Conservation (phyloP, 768 basidiomycete genomes). For the Crepidotus variabilis region DNA sequence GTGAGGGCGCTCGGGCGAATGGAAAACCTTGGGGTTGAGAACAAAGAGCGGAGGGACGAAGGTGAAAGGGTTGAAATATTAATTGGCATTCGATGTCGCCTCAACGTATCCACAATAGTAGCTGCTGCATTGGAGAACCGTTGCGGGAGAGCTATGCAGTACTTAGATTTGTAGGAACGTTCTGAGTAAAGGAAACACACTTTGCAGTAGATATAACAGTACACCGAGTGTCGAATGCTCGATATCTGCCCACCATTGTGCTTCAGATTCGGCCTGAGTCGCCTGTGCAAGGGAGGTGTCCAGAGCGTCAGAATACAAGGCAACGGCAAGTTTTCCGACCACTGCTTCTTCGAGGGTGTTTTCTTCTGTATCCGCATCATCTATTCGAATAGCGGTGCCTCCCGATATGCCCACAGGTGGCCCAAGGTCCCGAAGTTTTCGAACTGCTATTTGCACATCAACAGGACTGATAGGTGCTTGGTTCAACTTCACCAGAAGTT, state of each 20-base stretch:
- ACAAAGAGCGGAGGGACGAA: constrained; percentile 43
- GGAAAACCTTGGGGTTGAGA: constrained; percentile 36
- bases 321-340: not conserved
- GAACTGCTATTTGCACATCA: not conserved
- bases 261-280: constrained; percentile 65
- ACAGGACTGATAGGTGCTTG: not conserved
- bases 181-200: constrained; percentile 38
- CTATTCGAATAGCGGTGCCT: constrained; percentile 2
- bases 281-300: constrained; percentile 66
- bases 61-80: constrained; percentile 43
- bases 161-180: constrained; percentile 10
- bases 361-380: not conserved
- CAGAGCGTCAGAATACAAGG: constrained; percentile 61
- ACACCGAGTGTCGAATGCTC: constrained; percentile 56
- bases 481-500: not conserved
- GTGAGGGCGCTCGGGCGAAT: constrained; percentile 50
- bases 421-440: not conserved
- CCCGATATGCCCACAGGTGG: too few species aligned
- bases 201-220: constrained; percentile 71
- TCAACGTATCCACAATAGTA: constrained; percentile 39
- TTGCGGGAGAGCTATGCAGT: constrained; percentile 40
- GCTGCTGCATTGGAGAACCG: constrained; percentile 33
- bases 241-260: constrained; percentile 81
- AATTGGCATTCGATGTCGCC: constrained; percentile 41
- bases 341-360: not conserved